Evolutionary conservation across 257 asterid species (phyloP).

Genomic region (Forsythia suspensa): DNA sequence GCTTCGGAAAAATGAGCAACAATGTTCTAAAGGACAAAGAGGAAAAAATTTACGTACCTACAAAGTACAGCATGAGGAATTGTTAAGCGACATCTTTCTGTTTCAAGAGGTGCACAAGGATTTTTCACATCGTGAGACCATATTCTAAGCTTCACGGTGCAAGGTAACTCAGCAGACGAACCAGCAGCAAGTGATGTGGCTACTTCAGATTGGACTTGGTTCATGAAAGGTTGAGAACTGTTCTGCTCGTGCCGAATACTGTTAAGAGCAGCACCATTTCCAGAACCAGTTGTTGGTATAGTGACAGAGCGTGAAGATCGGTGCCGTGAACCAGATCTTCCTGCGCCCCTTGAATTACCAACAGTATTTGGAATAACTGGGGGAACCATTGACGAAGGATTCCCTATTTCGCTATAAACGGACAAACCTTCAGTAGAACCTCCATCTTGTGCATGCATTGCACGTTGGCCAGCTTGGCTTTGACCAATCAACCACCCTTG

Average conservation of each 20-base stretch:
- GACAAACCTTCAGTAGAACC: conserved; percentile 47
- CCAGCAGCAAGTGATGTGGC: conserved; percentile 88
- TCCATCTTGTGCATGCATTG: conserved; percentile 53
- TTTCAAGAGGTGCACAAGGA: conserved; percentile 71
- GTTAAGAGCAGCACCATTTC: conserved; percentile 48
- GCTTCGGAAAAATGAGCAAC: too few relatives aligned
- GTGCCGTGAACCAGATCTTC: conserved; percentile 72
- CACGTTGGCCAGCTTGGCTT: conserved; percentile 81
- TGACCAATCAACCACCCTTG: conserved; percentile 98
- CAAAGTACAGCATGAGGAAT: conserved; percentile 94
- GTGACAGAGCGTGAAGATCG: conserved; percentile 60
- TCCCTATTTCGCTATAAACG: conserved; percentile 42
- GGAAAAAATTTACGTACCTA: conserved; percentile 8
- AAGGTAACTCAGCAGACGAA: conserved; percentile 93
- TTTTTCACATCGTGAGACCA: conserved; percentile 86
- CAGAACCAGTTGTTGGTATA: conserved; percentile 42
- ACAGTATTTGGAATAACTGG: conserved; percentile 38
- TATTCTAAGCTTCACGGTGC: conserved; percentile 95
- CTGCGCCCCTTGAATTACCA: conserved; percentile 50
- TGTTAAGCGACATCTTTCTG: conserved; percentile 69
- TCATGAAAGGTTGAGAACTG: conserved; percentile 55
- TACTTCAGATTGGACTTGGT: conserved; percentile 81
- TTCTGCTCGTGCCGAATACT: conserved; percentile 46
- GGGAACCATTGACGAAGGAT: conserved; percentile 45
- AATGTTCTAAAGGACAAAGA: too few relatives aligned